Evolutionary conservation across 192 early-diverging fungal genomes (phyloP).

Genomic region (Piromyces finnis): DNA sequence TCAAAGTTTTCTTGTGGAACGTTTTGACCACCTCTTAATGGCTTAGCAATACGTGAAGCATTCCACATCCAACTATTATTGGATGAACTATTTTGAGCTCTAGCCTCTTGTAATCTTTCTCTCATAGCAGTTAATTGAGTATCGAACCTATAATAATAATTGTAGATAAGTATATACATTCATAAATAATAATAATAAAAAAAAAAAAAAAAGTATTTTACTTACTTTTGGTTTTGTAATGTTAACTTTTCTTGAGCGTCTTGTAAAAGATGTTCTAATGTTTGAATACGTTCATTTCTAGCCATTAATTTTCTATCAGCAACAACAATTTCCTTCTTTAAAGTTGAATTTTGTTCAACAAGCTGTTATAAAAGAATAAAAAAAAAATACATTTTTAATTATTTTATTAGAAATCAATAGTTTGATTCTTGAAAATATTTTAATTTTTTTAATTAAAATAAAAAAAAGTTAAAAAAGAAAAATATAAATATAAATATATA

Average conservation of each 20-base stretch:
- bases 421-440: too few species aligned
- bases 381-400: too few species aligned
- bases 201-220: not conserved
- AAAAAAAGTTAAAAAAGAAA: not conserved
- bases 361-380: conserved; percentile 17
- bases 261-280: conserved; percentile 64
- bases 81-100: conserved; percentile 7
- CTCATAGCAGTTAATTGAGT: conserved; percentile 58
- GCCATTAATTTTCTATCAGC: conserved; percentile 80
- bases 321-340: conserved; percentile 86
- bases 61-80: conserved; percentile 1
- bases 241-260: conserved; percentile 71
- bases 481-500: not conserved
- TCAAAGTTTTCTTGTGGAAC: not conserved
- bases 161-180: too few species aligned
- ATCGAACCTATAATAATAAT: conserved; percentile 39
- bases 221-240: conserved; percentile 49
- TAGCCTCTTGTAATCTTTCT: conserved; percentile 63
- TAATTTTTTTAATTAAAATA: too few species aligned
- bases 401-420: too few species aligned
- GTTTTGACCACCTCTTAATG: not conserved
- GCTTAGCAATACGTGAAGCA: conserved; percentile 1
- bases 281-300: conserved; percentile 85
- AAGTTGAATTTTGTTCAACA: conserved; percentile 84
- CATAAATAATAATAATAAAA: conserved; percentile 6